These are phyloP conservation scores for Stentor roeselii DNA, from an alignment of 73 alveolate species.

Conservation along the genomic window DNA sequence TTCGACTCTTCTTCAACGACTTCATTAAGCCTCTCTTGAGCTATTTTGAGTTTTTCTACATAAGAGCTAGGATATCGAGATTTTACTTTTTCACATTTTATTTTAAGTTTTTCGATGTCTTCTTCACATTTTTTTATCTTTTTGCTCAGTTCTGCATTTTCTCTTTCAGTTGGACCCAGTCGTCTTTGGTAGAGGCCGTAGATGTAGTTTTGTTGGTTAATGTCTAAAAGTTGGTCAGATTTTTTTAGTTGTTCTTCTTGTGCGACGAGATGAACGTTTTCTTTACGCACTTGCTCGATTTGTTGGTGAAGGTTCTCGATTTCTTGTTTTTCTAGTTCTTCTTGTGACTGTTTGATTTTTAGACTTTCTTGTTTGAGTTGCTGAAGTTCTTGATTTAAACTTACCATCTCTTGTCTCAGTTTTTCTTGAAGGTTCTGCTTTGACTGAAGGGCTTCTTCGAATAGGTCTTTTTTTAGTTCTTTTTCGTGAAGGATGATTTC, in stretches of 20 bases:
- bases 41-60: neutral
- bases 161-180: neutral
- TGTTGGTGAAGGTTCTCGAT: neutral
- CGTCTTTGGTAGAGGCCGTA: neutral
- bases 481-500: neutral
- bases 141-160: neutral
- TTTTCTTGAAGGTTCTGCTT: neutral
- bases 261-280: neutral
- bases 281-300: neutral
- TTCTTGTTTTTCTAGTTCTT: neutral
- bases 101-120: neutral
- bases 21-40: neutral
- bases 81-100: neutral
- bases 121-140: neutral
- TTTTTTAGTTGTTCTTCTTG: constrained; percentile 3
- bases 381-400: neutral
- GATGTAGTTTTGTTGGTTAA: neutral
- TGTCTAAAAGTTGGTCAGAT: neutral
- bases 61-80: neutral
- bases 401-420: neutral
- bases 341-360: neutral
- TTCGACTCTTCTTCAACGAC: neutral
- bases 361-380: neutral
- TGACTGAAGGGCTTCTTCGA: neutral
- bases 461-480: neutral